Base-by-base conservation (phyloP, 2,329 filamentous ascomycete genomes). In the Aspergillus latus region DNA sequence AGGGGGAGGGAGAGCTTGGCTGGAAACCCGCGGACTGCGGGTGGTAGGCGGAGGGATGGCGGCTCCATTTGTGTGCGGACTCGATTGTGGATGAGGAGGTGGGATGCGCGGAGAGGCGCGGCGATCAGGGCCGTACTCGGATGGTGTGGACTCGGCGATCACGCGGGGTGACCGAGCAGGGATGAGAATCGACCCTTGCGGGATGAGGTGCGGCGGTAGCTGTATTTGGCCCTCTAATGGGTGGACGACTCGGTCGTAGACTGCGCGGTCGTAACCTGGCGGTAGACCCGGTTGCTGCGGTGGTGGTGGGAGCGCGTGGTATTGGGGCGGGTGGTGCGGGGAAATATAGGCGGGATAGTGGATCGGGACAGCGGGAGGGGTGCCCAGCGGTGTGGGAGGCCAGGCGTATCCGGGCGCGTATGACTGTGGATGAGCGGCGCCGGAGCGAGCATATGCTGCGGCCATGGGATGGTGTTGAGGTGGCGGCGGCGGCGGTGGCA, bases 401-500 rank as follows among this genome's bases (percentile, higher is more conserved):
- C 77, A 79, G 32, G 71, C 66, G 60, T 78, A 79, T 6, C 71
- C 67, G 5, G 74, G 68, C 0, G 71, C 62, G 55, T 78, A 78
- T 28, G 72, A 67, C 8, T 72, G 73, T 13, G 74, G 70, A 59
- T 74, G 74, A 11, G 72, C 65, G 32, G 71, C 67, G 15, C 71
- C 60, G 64, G 71, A 60, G 62, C 79, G 76, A 8, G 81, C 79
- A 49, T 83, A 86, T 62, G 79, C 82, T 2, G 79, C 83, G 2
- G 86, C 70, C 66, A 82, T 78, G 48, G 74, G 75, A 57, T 83
- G 78, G 56, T 80, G 78, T 48, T 79, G 73, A 29, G 21, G 21
- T 21, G 21, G 21, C 21, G 49, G 49, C 13, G 49, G 54, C 13
- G 48, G 49, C 3, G 54, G 49, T 6, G 49, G 54, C 8, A 57